These are phyloP conservation scores for Coemansia sp. DNA, from an alignment of 192 early-diverging fungal species.

Conservation along the genomic window DNA sequence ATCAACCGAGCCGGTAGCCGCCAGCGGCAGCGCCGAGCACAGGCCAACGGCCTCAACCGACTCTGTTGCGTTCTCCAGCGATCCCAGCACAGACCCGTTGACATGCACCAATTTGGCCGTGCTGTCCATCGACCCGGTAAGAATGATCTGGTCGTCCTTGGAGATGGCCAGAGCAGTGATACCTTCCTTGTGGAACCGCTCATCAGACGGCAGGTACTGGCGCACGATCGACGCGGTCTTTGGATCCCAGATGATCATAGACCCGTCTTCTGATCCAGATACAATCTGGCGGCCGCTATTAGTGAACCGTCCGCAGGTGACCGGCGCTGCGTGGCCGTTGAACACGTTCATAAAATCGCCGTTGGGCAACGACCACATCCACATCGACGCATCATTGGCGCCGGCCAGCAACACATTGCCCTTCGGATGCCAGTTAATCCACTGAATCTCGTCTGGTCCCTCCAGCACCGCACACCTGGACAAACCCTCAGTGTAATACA, in stretches of 20 bases:
- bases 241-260: conserved; percentile 91
- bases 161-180: conserved; percentile 77
- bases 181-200: conserved; percentile 79
- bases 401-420: conserved; percentile 91
- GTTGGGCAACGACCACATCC: conserved; percentile 94
- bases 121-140: conserved; percentile 82
- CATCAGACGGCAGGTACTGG: conserved; percentile 69
- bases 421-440: conserved; percentile 95
- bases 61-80: conserved; percentile 79
- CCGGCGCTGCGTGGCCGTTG: conserved; percentile 78
- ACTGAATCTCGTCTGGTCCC: conserved; percentile 90
- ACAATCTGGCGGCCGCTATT: conserved; percentile 88
- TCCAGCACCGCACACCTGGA: conserved; percentile 61
- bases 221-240: conserved; percentile 71
- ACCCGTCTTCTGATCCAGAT: conserved; percentile 79
- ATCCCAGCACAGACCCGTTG: conserved; percentile 76
- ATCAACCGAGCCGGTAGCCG: conserved; percentile 85
- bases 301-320: conserved; percentile 87
- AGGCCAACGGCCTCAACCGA: conserved; percentile 88
- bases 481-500: conserved; percentile 31
- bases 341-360: conserved; percentile 95
- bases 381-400: conserved; percentile 81
- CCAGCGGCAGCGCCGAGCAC: conserved; percentile 64
- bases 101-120: conserved; percentile 77
- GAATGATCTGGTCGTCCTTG: conserved; percentile 70